Evolutionary conservation across 2,329 filamentous ascomycete species (phyloP).

Genomic region (Fusarium devonianum): DNA sequence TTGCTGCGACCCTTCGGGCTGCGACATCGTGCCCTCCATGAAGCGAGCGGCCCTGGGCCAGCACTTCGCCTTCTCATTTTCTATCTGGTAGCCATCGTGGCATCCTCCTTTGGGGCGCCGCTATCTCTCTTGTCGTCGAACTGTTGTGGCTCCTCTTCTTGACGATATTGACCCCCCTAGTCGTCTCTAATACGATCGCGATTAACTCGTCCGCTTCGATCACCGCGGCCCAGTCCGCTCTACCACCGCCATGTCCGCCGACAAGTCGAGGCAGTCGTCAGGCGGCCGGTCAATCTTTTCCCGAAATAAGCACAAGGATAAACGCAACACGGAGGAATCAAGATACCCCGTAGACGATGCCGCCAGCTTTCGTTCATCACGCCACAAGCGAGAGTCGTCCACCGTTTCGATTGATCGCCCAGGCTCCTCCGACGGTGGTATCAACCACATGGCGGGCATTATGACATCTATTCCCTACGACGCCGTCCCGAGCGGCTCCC

Average conservation of each 20-base stretch:
- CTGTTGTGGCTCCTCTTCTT: conserved; percentile 15
- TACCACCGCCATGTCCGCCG: conserved; percentile 63
- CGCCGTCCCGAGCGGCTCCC: conserved; percentile 67
- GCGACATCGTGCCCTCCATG: conserved; percentile 41
- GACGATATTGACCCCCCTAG: conserved; percentile 22
- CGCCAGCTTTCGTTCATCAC: conserved; percentile 70
- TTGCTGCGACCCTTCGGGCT: conserved; percentile 15
- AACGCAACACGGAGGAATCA: conserved; percentile 67
- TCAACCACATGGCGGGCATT: conserved; percentile 80
- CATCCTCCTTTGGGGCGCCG: neutral
- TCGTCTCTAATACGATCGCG: conserved; percentile 30
- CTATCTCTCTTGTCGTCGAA: conserved; percentile 3
- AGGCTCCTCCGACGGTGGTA: conserved; percentile 67
- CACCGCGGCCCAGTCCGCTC: conserved; percentile 34
- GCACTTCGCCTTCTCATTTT: conserved; percentile 46
- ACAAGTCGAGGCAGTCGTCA: conserved; percentile 84
- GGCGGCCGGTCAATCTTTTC: conserved; percentile 83
- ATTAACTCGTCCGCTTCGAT: conserved; percentile 22
- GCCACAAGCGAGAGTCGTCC: conserved; percentile 78
- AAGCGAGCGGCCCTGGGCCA: conserved; percentile 52
- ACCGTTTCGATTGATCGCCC: conserved; percentile 74
- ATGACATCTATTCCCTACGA: conserved; percentile 92
- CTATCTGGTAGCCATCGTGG: conserved; percentile 36
- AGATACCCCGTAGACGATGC: conserved; percentile 67
- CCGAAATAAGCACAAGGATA: conserved; percentile 80